A percentile compares a stretch with the other conserved stretches of the same genome.
Evolutionary conservation across 2,329 filamentous ascomycete genomes (phyloP).

Genomic region (Penicillium sp.): DNA sequence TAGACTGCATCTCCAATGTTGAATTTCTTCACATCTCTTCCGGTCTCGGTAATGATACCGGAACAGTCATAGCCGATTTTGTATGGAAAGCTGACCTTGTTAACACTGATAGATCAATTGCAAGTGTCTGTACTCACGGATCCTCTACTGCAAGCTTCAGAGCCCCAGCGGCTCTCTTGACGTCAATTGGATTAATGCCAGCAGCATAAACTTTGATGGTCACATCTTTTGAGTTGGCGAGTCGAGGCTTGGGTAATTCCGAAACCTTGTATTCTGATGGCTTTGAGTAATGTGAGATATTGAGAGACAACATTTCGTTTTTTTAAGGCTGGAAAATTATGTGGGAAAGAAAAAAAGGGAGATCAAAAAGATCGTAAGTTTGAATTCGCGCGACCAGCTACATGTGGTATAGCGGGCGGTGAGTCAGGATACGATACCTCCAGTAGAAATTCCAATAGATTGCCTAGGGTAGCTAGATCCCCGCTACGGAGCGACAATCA

Average conservation of each 20-base stretch:
- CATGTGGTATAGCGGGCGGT: background rate
- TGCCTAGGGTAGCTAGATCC: background rate
- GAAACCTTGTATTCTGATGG: conserved; percentile 28
- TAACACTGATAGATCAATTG: background rate
- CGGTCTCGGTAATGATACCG: conserved; percentile 44
- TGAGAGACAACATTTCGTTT: conserved; percentile 26
- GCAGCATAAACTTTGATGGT: conserved; percentile 45
- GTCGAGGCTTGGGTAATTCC: conserved; percentile 24
- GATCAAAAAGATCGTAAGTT: background rate
- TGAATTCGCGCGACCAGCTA: background rate
- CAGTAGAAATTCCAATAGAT: background rate
- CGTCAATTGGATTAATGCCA: conserved; percentile 51
- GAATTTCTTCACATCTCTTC: conserved; percentile 39
- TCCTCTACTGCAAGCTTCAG: conserved; percentile 37
- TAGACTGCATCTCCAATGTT: conserved; percentile 47
- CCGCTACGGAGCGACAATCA: background rate
- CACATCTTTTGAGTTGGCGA: conserved; percentile 25
- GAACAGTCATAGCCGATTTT: conserved; percentile 49
- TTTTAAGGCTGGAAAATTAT: background rate
- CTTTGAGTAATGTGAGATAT: conserved; percentile 22
- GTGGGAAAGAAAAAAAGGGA: background rate
- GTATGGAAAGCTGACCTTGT: conserved; percentile 42
- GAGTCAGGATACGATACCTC: background rate
- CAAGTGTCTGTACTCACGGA: conserved; percentile 24
- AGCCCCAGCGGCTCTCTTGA: conserved; percentile 44